Evolutionary conservation across 2,329 filamentous ascomycete genomes (phyloP).

Genomic region (Chaetomiaceae sp.): DNA sequence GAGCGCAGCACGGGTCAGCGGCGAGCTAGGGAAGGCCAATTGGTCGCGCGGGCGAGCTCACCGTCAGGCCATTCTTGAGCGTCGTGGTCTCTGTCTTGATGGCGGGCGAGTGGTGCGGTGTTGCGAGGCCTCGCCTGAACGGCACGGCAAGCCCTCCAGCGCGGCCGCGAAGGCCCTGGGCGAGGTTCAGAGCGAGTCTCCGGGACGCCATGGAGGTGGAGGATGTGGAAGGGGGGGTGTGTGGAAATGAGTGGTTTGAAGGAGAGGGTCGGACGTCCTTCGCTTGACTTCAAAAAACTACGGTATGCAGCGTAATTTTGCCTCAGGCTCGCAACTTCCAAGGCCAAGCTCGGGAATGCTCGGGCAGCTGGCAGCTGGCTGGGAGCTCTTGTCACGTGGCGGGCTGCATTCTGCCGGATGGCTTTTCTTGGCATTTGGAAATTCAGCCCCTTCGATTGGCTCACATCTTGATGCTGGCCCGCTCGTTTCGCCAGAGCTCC

Average conservation of each 20-base stretch:
- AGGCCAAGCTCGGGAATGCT: constrained; percentile 27
- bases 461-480: too few species aligned
- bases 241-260: constrained; percentile 53
- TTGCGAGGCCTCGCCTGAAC: constrained; percentile 83
- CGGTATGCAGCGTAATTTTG: constrained; percentile 25
- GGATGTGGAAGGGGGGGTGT: constrained; percentile 43
- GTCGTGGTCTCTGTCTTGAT: constrained; percentile 94
- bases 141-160: constrained; percentile 76
- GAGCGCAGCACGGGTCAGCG: constrained; percentile 29
- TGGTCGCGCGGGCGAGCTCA: constrained; percentile 44
- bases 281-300: constrained; percentile 26
- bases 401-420: not conserved
- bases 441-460: too few species aligned
- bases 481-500: too few species aligned
- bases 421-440: constrained; percentile 13
- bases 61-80: constrained; percentile 94
- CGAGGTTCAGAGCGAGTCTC: constrained; percentile 92
- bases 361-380: constrained; percentile 18
- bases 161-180: constrained; percentile 83
- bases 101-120: constrained; percentile 60
- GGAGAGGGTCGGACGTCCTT: constrained; percentile 26
- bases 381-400: constrained; percentile 18
- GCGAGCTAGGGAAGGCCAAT: constrained; percentile 31
- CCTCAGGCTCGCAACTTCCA: constrained; percentile 28
- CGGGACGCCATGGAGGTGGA: constrained; percentile 81